Evolutionary conservation across 768 basidiomycete genomes (phyloP), one percentile per base, ranked within the genome.

Genomic region (Termitomyces sp.): DNA sequence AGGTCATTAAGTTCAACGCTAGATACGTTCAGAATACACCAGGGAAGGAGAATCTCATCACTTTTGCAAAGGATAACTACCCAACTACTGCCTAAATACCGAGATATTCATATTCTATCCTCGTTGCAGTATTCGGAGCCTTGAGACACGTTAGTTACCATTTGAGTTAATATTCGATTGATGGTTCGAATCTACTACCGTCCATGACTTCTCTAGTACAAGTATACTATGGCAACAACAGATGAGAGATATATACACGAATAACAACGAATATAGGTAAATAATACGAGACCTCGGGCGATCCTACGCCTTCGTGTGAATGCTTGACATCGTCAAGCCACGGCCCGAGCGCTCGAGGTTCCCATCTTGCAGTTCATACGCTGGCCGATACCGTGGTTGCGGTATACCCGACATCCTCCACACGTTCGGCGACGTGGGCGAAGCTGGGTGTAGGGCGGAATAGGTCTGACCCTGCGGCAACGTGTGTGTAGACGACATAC

Each of bases 291-390:
- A 32, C 21, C 37, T 53, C 14, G 1, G 44, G 19, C 30, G 35
- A 46, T 47, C 34, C 21, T 55, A 52, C 12, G 45, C n/a, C 5
- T 25, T 30, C 1, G 35, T 27, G 27, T 53, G 37, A 17, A 42
- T 30, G 17, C 28, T 52, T 11, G 51, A 41, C 56, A 30, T 21
- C 21, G 54, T 41, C 41, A 61, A 34, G 5, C 80, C 82, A 34
- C 88, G 74, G 10, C 88, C 88, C 11, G 79, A 85, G 41, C 92
- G 79, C 69, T 94, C 92, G 47, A 91, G 74, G 48, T 74, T 74
- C 23, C 81, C 89, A 64, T 95, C 91, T 34, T 74, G 64, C 1
- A 96, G 78, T 72, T 91, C 87, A 71, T 91, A 89, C 1, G 94
- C 93, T 1, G 93, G 93, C 28, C 77, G 76, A 66, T 89, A 95